phyloP scores from a whole-genome alignment of 441 rosid genomes.

The Jatropha podagrica region DNA sequence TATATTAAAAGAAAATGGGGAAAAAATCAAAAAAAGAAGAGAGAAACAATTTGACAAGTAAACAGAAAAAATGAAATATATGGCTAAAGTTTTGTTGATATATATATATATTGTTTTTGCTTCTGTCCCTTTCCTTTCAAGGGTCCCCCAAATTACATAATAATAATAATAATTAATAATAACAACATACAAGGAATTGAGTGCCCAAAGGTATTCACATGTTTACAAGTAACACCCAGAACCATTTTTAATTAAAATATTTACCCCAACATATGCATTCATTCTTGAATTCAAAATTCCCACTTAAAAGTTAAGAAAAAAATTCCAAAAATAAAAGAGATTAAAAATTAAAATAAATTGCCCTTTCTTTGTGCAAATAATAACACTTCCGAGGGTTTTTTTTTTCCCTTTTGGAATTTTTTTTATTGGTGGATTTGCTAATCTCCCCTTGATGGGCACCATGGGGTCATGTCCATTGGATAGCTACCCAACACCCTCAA shows the following conservation, averaged over 20 bases:
- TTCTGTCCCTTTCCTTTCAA: not conserved
- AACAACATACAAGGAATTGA: conserved; percentile 12
- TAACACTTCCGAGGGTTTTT: not conserved
- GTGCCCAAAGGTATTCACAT: conserved; percentile 16
- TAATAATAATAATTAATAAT: not conserved
- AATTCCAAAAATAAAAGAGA: not conserved
- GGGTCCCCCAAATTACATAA: not conserved
- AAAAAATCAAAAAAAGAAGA: not conserved
- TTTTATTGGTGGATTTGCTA: conserved; percentile 10
- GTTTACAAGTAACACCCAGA: conserved; percentile 12
- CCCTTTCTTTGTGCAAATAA: conserved; percentile 7
- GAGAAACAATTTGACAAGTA: not conserved
- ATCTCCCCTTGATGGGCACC: conserved; percentile 54
- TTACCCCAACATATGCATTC: not conserved
- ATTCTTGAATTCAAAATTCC: conserved; percentile 15
- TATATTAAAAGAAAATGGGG: not conserved
- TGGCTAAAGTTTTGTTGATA: not conserved
- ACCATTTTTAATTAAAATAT: conserved; percentile 5
- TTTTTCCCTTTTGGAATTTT: not conserved
- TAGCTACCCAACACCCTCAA: conserved; percentile 93
- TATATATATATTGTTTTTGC: not conserved
- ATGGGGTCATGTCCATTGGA: conserved; percentile 98
- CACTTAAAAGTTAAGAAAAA: not conserved
- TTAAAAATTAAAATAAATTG: conserved; percentile 6
- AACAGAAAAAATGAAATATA: not conserved